phyloP scores from a whole-genome alignment of 2,329 filamentous ascomycete species.

The Scedosporium boydii region DNA sequence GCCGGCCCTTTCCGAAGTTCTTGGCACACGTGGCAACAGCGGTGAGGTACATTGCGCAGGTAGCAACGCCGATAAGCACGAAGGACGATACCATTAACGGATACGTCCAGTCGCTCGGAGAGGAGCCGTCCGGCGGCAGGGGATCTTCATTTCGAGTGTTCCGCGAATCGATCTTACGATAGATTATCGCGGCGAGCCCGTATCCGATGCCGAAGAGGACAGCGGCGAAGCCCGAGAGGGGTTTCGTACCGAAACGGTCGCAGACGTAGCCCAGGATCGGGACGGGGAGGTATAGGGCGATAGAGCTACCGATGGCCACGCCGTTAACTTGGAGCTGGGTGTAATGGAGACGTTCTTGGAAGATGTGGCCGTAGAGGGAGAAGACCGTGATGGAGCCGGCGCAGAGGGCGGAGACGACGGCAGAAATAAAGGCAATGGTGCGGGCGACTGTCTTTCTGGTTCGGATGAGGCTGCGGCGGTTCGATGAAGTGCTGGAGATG shows the following conservation, averaged over 20 bases:
- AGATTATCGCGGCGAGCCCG: conserved; percentile 70
- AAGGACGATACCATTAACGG: conserved; percentile 80
- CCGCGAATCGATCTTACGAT: conserved; percentile 39
- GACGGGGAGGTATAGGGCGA: conserved; percentile 88
- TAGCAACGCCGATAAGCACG: conserved; percentile 70
- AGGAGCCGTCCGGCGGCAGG: not conserved
- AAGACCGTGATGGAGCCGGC: conserved; percentile 90
- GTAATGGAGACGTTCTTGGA: conserved; percentile 80
- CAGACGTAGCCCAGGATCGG: conserved; percentile 83
- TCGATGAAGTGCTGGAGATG: conserved; percentile 3
- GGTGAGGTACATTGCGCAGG: conserved; percentile 79
- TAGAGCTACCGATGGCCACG: conserved; percentile 75
- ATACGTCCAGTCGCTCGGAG: conserved; percentile 55
- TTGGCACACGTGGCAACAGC: conserved; percentile 95
- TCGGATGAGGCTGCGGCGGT: conserved; percentile 6
- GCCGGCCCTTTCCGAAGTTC: conserved; percentile 86
- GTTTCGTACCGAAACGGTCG: conserved; percentile 75
- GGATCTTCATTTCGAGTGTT: not conserved
- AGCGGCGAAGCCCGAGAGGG: conserved; percentile 64
- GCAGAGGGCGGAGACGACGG: conserved; percentile 56
- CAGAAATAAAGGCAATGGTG: conserved; percentile 40
- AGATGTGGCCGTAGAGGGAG: conserved; percentile 84
- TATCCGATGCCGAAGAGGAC: conserved; percentile 74
- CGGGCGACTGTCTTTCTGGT: conserved; percentile 24
- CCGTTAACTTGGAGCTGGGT: conserved; percentile 87